Evolutionary conservation across 2,329 filamentous ascomycete genomes (phyloP), one percentile per base, ranked within the genome.

Genomic region (Paradendryphiella salina): DNA sequence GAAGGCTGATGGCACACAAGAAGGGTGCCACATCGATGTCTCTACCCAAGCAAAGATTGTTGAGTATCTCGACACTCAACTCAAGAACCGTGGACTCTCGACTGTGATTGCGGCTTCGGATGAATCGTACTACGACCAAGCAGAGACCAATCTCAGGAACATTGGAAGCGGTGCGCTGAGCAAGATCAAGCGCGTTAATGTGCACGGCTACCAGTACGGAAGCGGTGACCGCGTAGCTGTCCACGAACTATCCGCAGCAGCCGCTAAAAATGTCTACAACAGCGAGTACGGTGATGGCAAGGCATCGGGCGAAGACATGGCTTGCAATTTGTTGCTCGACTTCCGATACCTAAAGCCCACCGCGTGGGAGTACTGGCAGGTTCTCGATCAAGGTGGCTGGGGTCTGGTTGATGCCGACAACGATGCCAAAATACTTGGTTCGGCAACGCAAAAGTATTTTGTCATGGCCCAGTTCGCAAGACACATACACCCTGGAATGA

Each of bases 121-220:
- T 20, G 50, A 52, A 23, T 52, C 50, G 7, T 52, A 49, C 29
- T 52, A 52, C 35, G 50, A 52, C 20, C 50, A 52, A 44, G 50
- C 50, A 18, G 34, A 32, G n/a, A 35, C 20, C 3, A 49, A 36
- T 7, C 29, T 52, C 2, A 43, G 34, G 34, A 52, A 33, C 13
- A 43, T 52, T 14, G 45, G 50, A n/a, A 50, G 39, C 18, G 36
- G 17, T n/a, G 50, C 50, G n/a, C 34, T 52, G n/a, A n/a, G 21
- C 39, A 43, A 52, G 18, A 49, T 52, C 13, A 17, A 15, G 11
- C 34, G 50, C 14, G 37, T 52, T 8, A 43, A 52, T 7, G 50
- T 52, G 1, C 50, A 52, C n/a, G 50, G 50, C 9, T 52, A 52
- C 17, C 50, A 52, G 10, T 39, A 43, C 10, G 38, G 28, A 11